phyloP scores from a whole-genome alignment of 495 filamentous ascomycete genomes.

The Hypoxylon lenormandii region DNA sequence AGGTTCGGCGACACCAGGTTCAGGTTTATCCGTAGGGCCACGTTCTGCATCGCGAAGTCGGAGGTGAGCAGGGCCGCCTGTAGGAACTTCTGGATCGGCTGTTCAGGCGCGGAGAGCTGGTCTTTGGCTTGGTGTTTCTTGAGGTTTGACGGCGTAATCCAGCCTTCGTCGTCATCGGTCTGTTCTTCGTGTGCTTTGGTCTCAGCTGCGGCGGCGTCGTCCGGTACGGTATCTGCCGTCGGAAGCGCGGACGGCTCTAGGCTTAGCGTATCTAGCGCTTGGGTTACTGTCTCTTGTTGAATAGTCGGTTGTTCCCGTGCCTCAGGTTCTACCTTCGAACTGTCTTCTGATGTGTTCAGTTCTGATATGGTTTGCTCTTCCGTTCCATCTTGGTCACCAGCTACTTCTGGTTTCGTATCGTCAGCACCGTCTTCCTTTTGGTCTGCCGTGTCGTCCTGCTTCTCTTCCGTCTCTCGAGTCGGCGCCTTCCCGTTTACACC shows the following conservation, averaged over 20 bases:
- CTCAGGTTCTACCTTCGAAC: constrained; percentile 16
- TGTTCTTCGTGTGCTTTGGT: constrained; percentile 61
- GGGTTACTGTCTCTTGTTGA: constrained; percentile 42
- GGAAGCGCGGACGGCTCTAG: constrained; percentile 39
- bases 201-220: constrained; percentile 17
- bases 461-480: constrained; percentile 51
- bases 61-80: constrained; percentile 88
- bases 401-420: neutral
- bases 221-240: constrained; percentile 27
- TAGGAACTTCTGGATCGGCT: constrained; percentile 71
- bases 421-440: constrained; percentile 7
- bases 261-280: constrained; percentile 43
- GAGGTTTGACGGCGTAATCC: constrained; percentile 95
- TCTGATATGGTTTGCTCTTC: constrained; percentile 13
- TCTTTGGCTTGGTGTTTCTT: constrained; percentile 81
- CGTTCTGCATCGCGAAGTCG: constrained; percentile 98
- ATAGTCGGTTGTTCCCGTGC: constrained; percentile 31
- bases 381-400: neutral
- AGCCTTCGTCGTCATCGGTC: constrained; percentile 77
- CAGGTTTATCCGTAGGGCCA: constrained; percentile 91
- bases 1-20: constrained; percentile 84
- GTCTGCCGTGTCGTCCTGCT: constrained; percentile 23
- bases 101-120: constrained; percentile 52
- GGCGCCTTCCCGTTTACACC: constrained; percentile 76
- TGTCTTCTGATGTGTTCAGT: constrained; percentile 15